These are phyloP conservation scores for Geranium brycei DNA, from an alignment of 345 rosid genomes.

Conservation along the genomic window DNA sequence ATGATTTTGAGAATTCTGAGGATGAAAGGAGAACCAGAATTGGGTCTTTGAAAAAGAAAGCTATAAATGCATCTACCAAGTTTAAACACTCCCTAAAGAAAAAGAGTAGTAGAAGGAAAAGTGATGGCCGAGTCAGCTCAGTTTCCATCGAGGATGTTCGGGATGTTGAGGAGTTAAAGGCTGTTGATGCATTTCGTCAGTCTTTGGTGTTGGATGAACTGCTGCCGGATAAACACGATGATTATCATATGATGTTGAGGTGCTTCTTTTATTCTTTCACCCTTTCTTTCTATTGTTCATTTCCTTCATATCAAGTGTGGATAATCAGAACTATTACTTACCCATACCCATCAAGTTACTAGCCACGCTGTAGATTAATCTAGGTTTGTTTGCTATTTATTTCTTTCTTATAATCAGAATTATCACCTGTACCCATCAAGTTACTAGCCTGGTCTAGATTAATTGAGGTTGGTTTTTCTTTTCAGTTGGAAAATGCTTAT, in stretches of 20 bases:
- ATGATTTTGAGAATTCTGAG: constrained; percentile 96
- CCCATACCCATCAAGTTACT: too few relatives aligned
- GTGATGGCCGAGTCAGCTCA: constrained; percentile 83
- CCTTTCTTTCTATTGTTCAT: background rate
- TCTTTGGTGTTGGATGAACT: constrained; percentile 77
- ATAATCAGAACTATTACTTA: too few relatives aligned
- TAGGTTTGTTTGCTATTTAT: too few relatives aligned
- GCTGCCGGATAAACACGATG: constrained; percentile 62
- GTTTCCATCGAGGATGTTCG: constrained; percentile 98
- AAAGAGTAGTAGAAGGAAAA: constrained; percentile 65
- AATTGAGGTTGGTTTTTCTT: too few relatives aligned
- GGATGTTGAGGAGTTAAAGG: constrained; percentile 71
- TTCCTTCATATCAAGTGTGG: too few relatives aligned
- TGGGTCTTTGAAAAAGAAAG: constrained; percentile 87
- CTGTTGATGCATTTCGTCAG: constrained; percentile 84
- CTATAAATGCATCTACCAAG: constrained; percentile 74
- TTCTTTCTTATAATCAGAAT: too few relatives aligned
- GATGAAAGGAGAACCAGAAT: constrained; percentile 95
- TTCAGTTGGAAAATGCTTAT: background rate
- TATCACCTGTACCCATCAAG: too few relatives aligned
- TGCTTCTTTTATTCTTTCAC: constrained; percentile 9
- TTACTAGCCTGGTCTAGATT: too few relatives aligned
- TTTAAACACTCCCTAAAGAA: constrained; percentile 89
- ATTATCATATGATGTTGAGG: constrained; percentile 95
- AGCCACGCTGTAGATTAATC: too few relatives aligned